Conservation (phyloP, 305 asterid species). For the Fraxinus greggii region DNA sequence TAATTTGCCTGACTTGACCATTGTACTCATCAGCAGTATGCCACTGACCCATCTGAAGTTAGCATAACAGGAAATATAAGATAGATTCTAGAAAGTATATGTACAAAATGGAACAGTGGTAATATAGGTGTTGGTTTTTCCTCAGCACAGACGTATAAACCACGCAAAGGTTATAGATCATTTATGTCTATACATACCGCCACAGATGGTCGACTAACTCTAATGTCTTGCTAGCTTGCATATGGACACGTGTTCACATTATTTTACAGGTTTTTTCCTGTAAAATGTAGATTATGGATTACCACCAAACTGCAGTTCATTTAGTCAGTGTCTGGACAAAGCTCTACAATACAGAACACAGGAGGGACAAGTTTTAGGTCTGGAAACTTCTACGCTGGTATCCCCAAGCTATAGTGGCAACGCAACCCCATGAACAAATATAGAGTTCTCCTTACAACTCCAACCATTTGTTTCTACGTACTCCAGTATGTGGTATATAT, state of each 20-base stretch:
- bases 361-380: background rate
- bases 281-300: conserved; percentile 4
- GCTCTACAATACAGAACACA: background rate
- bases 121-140: background rate
- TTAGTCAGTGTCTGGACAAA: background rate
- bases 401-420: background rate
- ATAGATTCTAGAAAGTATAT: conserved; percentile 11
- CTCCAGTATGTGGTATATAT: background rate
- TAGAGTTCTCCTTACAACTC: background rate
- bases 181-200: background rate
- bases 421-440: background rate
- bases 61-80: conserved; percentile 29
- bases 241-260: background rate
- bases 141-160: conserved; percentile 1
- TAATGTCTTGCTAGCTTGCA: background rate
- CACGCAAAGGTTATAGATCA: background rate
- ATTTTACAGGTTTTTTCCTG: background rate
- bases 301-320: background rate
- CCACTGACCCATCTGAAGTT: conserved; percentile 74
- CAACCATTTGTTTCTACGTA: background rate
- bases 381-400: background rate
- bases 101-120: background rate
- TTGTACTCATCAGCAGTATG: conserved; percentile 64
- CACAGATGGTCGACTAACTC: background rate
- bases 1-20: conserved; percentile 85